phyloP scores from a whole-genome alignment of 1,284 basidiomycete species.

The Pascua sp. region DNA sequence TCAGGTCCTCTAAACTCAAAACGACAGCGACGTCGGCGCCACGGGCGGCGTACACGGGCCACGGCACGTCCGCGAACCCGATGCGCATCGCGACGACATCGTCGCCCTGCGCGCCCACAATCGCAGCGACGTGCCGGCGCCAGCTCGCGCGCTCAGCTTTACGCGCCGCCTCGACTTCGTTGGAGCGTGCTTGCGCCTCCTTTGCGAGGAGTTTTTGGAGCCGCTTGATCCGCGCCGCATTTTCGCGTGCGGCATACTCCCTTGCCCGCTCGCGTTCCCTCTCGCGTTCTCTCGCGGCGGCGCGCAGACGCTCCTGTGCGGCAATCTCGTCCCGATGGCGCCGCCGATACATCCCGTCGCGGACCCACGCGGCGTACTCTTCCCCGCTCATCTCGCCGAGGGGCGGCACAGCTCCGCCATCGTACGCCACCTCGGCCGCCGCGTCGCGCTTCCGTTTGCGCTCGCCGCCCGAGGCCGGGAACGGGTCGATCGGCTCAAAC shows the following conservation, averaged over 20 bases:
- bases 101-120: constrained; percentile 12
- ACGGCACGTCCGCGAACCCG: constrained; percentile 67
- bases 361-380: constrained; percentile 27
- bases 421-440: constrained; percentile 16
- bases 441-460: constrained; percentile 8
- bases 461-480: background rate
- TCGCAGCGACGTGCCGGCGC: constrained; percentile 16
- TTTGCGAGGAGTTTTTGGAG: background rate
- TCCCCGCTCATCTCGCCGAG: constrained; percentile 28
- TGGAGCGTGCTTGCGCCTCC: background rate
- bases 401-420: constrained; percentile 17
- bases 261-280: background rate
- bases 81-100: constrained; percentile 35
- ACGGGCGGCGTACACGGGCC: constrained; percentile 59
- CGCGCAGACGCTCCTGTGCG: constrained; percentile 1
- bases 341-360: constrained; percentile 24
- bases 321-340: constrained; percentile 20
- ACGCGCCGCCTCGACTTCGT: constrained; percentile 3
- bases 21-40: constrained; percentile 33
- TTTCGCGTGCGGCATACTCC: background rate
- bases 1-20: constrained; percentile 53
- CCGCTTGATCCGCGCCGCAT: background rate
- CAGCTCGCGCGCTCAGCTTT: constrained; percentile 16
- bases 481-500: background rate
- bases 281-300: background rate